Base-by-base conservation (phyloP, 306 rosid genomes). In the Ziziphus jujuba region DNA sequence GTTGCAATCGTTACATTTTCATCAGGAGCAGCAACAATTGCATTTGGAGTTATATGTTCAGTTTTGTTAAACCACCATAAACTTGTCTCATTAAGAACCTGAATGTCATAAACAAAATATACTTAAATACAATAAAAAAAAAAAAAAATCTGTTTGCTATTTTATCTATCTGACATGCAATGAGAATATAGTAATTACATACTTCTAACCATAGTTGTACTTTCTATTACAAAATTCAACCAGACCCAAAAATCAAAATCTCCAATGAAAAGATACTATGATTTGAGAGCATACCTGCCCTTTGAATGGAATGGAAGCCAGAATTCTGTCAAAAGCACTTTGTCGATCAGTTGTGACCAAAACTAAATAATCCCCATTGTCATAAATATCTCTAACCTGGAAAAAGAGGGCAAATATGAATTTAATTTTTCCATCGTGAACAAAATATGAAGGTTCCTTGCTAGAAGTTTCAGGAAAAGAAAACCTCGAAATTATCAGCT, bases 31-130 rank as follows among this genome's bases (percentile, higher is more conserved):
- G 78, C 85, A 19, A 88, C 90, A 71, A 93, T 89, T 23, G 97
- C 99, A 57, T 90, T 93, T 2, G 88, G 73, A 47, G 87, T 85
- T 52, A 93, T 88, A 47, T 93, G 97, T 66, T 16, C 83, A 6
- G 97, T 93, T 73, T 78, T 81, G 67, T 93, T 91, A 80, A 93
- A 93, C 99, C 99, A 90, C 99, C 97, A 93, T 71, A 93, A 79
- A 74, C 99, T 90, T 23, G 99, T 88, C 80, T 86, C 85, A 5
- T 93, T 93, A 20, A 93, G 97, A 71, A 92, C 98, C 98, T 90
- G 71, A 70, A 59, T 74, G 57, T 22, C 52, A 38, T 24, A 69
- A 54, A 64, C 16, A 57, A 71, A 69, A 24, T 19, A 56, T 62
- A 50, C 54, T 38, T 19, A 31, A 44, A 31, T 44, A 70, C 3